Evolutionary conservation across 176 grass and related monocot genomes (phyloP).

Genomic region (Bolboschoenus planiculmis): DNA sequence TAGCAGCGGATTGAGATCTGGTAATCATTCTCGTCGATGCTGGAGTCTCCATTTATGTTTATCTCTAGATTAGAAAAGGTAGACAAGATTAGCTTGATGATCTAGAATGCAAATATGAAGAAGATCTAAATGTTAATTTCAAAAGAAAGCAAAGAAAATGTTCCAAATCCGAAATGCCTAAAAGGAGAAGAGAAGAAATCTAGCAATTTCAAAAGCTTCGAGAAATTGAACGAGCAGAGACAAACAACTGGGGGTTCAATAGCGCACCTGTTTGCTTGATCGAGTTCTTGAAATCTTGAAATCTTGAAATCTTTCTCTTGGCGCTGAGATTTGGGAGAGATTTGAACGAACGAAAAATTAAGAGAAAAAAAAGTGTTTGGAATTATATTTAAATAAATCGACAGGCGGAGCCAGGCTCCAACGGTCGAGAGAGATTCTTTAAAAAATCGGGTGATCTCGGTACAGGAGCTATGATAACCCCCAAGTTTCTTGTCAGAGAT

Average conservation of each 20-base stretch:
- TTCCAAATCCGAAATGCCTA: not conserved
- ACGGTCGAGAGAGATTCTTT: not conserved
- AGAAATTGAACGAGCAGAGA: conserved; percentile 9
- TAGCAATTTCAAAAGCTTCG: not conserved
- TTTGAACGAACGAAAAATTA: not conserved
- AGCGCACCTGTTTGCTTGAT: not conserved
- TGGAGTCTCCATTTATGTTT: conserved; percentile 19
- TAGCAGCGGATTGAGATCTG: conserved; percentile 20
- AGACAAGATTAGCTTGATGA: not conserved
- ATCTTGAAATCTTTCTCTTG: not conserved
- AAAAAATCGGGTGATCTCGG: not conserved
- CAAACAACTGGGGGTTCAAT: not conserved
- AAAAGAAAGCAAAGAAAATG: not conserved
- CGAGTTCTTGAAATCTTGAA: not conserved
- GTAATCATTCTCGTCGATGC: conserved; percentile 17
- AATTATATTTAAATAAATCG: not conserved
- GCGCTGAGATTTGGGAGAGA: not conserved
- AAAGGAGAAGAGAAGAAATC: not conserved
- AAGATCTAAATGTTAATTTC: not conserved
- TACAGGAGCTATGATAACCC: no score
- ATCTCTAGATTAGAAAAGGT: not conserved
- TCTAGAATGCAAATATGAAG: not conserved
- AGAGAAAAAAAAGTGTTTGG: not conserved
- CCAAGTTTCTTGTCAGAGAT: not conserved
- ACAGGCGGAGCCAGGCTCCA: not conserved